Conservation (phyloP, 2,329 filamentous ascomycete species). For the Zymoseptoria tritici region DNA sequence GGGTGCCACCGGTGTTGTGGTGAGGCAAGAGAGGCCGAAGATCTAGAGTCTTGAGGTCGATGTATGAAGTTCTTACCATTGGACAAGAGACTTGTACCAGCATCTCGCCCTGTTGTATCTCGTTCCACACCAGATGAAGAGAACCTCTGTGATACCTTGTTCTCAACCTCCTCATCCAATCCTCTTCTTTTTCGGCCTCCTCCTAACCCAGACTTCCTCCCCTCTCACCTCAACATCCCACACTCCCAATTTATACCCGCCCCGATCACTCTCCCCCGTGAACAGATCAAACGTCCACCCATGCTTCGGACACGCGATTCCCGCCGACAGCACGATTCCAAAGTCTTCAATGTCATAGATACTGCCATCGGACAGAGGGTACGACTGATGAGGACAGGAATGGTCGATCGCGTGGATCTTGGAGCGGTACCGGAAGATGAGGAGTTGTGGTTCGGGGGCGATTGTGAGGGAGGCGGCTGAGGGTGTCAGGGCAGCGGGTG, state of each 20-base stretch:
- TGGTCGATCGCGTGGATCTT: constrained; percentile 63
- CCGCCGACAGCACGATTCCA: constrained; percentile 54
- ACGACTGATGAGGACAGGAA: constrained; percentile 64
- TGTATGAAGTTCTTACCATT: neutral
- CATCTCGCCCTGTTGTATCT: neutral
- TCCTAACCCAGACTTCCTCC: constrained; percentile 28
- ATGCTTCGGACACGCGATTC: constrained; percentile 61
- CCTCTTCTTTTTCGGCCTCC: constrained; percentile 25
- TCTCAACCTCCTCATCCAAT: constrained; percentile 6
- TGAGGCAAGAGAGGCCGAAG: constrained; percentile 30
- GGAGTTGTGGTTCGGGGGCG: constrained; percentile 48
- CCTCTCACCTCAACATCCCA: constrained; percentile 54
- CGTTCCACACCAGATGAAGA: neutral
- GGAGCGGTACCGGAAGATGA: constrained; percentile 57
- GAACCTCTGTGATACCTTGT: neutral
- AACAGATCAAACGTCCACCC: constrained; percentile 65
- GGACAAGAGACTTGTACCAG: neutral
- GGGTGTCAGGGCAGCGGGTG: constrained; percentile 26
- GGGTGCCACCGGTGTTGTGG: constrained; percentile 25
- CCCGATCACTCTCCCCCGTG: constrained; percentile 55
- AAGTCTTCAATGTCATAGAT: constrained; percentile 69
- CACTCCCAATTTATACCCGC: constrained; percentile 52
- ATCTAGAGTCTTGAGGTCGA: constrained; percentile 12
- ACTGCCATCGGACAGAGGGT: constrained; percentile 54
- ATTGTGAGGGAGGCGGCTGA: constrained; percentile 30